phyloP scores from a whole-genome alignment of 2,329 filamentous ascomycete species.

The Diaporthe vexans region DNA sequence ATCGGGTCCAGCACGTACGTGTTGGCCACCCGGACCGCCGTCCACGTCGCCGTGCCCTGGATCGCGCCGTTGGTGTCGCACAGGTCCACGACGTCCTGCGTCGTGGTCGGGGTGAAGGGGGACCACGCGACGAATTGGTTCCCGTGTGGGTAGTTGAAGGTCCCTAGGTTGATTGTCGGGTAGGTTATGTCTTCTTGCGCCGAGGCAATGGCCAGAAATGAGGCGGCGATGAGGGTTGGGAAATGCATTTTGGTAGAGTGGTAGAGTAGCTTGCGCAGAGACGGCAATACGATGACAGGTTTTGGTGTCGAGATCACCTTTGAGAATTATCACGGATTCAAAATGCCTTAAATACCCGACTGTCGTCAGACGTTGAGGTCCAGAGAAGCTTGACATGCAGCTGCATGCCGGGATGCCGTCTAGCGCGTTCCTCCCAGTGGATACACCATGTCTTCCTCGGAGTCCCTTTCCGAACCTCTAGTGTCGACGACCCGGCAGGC shows the following conservation, averaged over 20 bases:
- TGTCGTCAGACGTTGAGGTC: background rate
- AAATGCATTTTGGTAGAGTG: background rate
- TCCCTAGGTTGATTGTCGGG: constrained; percentile 12
- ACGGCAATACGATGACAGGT: background rate
- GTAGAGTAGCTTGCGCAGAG: no score
- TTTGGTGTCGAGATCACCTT: background rate
- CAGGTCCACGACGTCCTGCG: background rate
- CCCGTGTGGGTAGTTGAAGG: background rate
- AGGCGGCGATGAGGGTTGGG: background rate
- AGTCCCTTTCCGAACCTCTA: no score
- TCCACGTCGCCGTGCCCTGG: constrained; percentile 22
- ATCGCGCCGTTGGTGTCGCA: background rate
- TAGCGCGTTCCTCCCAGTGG: constrained; percentile 10
- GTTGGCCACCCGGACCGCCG: background rate
- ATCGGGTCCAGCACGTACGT: constrained; percentile 24
- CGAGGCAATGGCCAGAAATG: background rate
- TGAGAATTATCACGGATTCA: background rate
- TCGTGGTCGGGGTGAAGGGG: constrained; percentile 8
- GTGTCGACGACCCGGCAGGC: background rate
- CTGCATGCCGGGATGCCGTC: background rate
- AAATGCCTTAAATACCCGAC: background rate
- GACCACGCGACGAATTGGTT: constrained; percentile 26
- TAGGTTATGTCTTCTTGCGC: constrained; percentile 1
- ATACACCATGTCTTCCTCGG: background rate
- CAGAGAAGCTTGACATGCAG: background rate